Evolutionary conservation across 1,139 yeast species (phyloP), one percentile per base, ranked within the genome.

Genomic region (Kodamaea alishanica): DNA sequence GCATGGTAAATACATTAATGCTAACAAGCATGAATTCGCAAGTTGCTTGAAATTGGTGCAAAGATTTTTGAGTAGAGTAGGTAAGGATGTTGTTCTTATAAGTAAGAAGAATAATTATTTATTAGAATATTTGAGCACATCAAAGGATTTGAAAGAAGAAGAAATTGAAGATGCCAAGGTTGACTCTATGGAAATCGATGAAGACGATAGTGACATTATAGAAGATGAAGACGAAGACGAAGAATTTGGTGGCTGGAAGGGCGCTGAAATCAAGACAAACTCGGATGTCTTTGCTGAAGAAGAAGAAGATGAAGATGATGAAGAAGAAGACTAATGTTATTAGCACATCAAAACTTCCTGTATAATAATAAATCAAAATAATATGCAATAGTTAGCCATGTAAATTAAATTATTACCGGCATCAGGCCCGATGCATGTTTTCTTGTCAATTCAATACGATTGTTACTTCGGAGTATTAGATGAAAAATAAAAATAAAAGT

Each of bases 1-100:
- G 15, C 97, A 90, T 58, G 98, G 99, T 8, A 73, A 75, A 42
- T 84, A 77, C 58, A 84, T 94, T 41, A 72, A 77, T 39, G 60
- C 62, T 7, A 74, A 84, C 52, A 81, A 79, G 55, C 81, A 77
- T 48, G 76, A 80, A 43, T 87, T 83, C 52, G 72, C 80, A 5
- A 75, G 82, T 40, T 73, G 86, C 0, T 61, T 89, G 51, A 78
- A 94, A 52, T 75, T 85, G 5, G 64, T 88, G 8, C 94, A 82
- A 50, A 73, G 95, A 54, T 89, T 84, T 51, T 69, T 90, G 45
- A 81, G 78, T 38, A 75, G 88, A 52, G 65, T 81, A 6, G 92
- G 86, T 20, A 85, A 86, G 58, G 95, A 86, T 41, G 73, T 88
- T 23, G 79, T 80, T 2, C 64, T 65, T 34, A 61, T 79, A 4